These are phyloP conservation scores for Pyrenophora seminiperda DNA, from an alignment of 2,329 filamentous ascomycete species.

Conservation along the genomic window DNA sequence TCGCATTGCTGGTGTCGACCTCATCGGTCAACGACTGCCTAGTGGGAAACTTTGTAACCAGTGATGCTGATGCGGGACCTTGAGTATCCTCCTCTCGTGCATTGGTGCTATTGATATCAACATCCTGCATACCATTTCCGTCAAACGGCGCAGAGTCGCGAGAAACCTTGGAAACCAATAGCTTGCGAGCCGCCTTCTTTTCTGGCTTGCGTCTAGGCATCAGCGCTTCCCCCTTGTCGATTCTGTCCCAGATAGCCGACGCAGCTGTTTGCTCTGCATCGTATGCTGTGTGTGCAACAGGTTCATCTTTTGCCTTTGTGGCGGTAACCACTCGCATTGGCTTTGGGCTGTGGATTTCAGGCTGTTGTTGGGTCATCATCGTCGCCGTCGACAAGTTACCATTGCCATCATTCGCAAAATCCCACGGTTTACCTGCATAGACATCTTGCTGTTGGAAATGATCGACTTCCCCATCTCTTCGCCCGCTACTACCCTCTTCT, in stretches of 20 bases:
- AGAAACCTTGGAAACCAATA: neutral
- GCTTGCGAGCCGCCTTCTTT: neutral
- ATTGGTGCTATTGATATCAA: neutral
- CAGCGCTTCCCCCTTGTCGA: neutral
- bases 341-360: neutral
- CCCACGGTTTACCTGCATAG: neutral
- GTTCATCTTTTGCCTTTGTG: neutral
- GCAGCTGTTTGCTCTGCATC: neutral
- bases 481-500: neutral
- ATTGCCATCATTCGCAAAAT: neutral
- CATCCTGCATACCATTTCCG: neutral
- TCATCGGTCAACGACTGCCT: neutral
- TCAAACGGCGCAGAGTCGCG: neutral
- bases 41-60: neutral
- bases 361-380: neutral
- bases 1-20: neutral
- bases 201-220: neutral
- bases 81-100: neutral
- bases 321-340: neutral
- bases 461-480: neutral
- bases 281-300: neutral
- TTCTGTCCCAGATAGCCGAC: neutral
- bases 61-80: neutral
- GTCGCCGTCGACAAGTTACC: neutral
- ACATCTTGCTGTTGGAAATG: neutral